Base-by-base conservation (phyloP, 1,284 basidiomycete species). In the Rhodotorula sp. region DNA sequence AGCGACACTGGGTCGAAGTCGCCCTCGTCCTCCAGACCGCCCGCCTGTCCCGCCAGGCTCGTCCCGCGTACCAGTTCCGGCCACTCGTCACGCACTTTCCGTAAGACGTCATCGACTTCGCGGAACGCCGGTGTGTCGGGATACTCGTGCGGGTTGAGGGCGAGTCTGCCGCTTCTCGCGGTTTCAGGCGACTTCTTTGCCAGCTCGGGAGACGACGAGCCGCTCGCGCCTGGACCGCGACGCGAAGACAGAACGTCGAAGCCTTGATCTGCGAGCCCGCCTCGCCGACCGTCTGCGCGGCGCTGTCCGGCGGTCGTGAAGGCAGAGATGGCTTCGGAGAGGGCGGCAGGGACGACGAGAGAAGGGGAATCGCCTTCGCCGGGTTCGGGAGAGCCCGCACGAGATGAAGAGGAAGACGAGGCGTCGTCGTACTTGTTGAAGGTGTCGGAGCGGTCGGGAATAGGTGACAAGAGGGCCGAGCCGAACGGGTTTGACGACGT, bases 31-130 rank as follows among this genome's bases (percentile, higher is more conserved):
- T 36, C 51, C 19, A 15, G 46, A 19, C 29, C 47, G 17, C 39
- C 68, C 71, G 61, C 60, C 68, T 44, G 10, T 0, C 56, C 57
- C 62, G 66, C 62, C 46, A 66, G 55, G 30, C 72, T 58, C 62
- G 66, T 69, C 57, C 89, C 86, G 73, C 92, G 87, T 68, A 90
- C 87, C 56, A 94, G 87, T 77, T 91, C 89, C 70, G 91, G 90
- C 92, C 93, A 98, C 68, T 91, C 91, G 74, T 90, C 88, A 77
- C 86, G 87, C 71, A 97, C 90, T 79, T 90, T 87, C 71, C 90
- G 87, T 72, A 98, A 81, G 6, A 96, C 87, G 68, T 70, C 69
- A 29, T 79, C 76, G 29, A 79, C 78, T 64, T 79, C 77, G 20
- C 74, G 53, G 68, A 79, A 79, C 17, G 78, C 78, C 2, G 77